phyloP scores from a whole-genome alignment of 108 stramenopile genomes.

The Cyclotella baltica region DNA sequence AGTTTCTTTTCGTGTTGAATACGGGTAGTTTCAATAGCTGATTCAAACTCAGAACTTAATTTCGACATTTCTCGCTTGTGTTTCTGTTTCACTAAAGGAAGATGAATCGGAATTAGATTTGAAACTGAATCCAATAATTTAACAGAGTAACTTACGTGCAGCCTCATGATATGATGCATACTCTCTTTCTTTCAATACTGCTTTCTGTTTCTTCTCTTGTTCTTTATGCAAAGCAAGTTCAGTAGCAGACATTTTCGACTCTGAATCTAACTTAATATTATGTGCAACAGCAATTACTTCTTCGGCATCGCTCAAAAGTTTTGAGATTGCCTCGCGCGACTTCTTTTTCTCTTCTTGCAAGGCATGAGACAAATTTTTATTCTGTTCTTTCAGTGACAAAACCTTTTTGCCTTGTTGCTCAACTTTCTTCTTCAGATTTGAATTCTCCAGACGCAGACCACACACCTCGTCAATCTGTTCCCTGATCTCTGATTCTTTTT shows the following conservation, averaged over 20 bases:
- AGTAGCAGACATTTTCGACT: background rate
- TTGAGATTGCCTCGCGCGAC: background rate
- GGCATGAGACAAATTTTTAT: background rate
- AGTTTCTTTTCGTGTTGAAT: background rate
- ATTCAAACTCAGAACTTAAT: background rate
- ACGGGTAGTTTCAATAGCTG: background rate
- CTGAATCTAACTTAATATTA: too few species aligned
- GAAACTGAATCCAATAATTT: too few species aligned
- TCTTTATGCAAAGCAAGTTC: background rate
- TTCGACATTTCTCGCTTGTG: background rate
- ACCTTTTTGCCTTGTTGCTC: background rate
- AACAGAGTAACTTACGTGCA: too few species aligned
- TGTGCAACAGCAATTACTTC: background rate
- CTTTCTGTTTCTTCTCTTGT: background rate
- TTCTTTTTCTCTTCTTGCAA: background rate
- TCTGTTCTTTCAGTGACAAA: background rate
- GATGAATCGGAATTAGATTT: background rate
- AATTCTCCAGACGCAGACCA: too few species aligned
- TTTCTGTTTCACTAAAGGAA: conserved; percentile 3
- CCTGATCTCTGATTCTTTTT: too few species aligned
- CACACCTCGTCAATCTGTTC: too few species aligned
- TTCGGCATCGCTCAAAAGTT: background rate
- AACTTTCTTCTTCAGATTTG: too few species aligned
- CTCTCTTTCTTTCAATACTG: background rate
- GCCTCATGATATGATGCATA: background rate